Conservation (phyloP, 331 rosid species). For the Pyracantha coccinea region DNA sequence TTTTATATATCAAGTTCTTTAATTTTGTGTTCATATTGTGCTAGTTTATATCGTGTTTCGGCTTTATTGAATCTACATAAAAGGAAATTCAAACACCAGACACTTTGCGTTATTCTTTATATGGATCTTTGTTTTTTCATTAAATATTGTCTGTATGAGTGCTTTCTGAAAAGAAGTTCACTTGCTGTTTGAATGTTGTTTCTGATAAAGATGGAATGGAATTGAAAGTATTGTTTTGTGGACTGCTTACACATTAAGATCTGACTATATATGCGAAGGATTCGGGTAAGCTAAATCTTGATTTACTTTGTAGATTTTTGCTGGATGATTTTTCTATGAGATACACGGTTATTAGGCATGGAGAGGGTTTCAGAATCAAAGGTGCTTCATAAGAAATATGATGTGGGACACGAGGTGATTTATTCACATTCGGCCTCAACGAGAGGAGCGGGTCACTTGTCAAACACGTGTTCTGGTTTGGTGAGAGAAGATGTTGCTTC, state of each 20-base stretch:
- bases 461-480: slow-evolving; percentile 25
- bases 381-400: slow-evolving; percentile 36
- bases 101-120: slow-evolving; percentile 6
- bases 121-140: not conserved
- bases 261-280: slow-evolving; percentile 9
- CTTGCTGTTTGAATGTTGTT: not conserved
- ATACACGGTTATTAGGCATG: slow-evolving; percentile 42
- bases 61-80: not conserved
- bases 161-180: not conserved
- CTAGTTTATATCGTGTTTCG: not conserved
- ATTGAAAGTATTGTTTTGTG: slow-evolving; percentile 8
- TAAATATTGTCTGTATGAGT: not conserved
- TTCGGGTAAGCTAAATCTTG: slow-evolving; percentile 6
- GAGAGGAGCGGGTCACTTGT: slow-evolving; percentile 33
- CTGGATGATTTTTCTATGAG: slow-evolving; percentile 28
- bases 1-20: not conserved
- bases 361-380: slow-evolving; percentile 72
- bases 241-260: slow-evolving; percentile 1
- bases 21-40: not conserved
- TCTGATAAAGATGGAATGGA: not conserved
- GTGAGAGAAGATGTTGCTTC: slow-evolving; percentile 28
- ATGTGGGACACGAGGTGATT: slow-evolving; percentile 42
- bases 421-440: slow-evolving; percentile 20
- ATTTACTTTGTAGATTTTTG: slow-evolving; percentile 41
- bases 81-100: not conserved